Conservation (phyloP, 2,329 filamentous ascomycete species). For the Ramichloridium luteum region DNA sequence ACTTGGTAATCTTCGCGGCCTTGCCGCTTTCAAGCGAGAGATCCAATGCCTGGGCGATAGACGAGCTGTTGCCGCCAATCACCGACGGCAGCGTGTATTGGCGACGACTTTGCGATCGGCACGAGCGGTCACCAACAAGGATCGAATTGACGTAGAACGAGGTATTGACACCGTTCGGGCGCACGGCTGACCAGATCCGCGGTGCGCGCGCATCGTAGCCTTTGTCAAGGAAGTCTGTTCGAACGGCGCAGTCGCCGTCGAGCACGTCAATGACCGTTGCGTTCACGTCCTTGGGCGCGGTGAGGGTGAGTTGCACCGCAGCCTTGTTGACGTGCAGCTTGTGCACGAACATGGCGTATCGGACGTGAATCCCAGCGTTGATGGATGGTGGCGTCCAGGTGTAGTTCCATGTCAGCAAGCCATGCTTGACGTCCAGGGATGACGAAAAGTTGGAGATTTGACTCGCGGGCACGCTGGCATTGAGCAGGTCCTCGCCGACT, state of each 20-base stretch:
- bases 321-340: conserved; percentile 51
- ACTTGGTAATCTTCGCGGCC: conserved; percentile 50
- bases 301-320: conserved; percentile 48
- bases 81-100: conserved; percentile 19
- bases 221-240: conserved; percentile 47
- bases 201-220: conserved; percentile 38
- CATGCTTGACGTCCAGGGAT: conserved; percentile 50
- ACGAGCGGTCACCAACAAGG: conserved; percentile 28
- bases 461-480: conserved; percentile 46
- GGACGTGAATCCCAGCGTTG: conserved; percentile 42
- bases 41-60: conserved; percentile 49
- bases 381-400: conserved; percentile 47
- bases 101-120: conserved; percentile 29
- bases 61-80: conserved; percentile 47
- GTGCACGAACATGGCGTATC: conserved; percentile 55
- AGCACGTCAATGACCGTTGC: conserved; percentile 54
- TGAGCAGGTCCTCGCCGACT: conserved; percentile 42
- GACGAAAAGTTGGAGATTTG: conserved; percentile 51
- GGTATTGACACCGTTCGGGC: conserved; percentile 51
- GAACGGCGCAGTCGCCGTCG: conserved; percentile 55
- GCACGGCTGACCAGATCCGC: conserved; percentile 53
- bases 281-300: conserved; percentile 39
- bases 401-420: conserved; percentile 51
- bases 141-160: conserved; percentile 49
- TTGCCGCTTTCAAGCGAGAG: conserved; percentile 42